Conservation (phyloP, 106 monocot species). For the Dendrobium nobile region DNA sequence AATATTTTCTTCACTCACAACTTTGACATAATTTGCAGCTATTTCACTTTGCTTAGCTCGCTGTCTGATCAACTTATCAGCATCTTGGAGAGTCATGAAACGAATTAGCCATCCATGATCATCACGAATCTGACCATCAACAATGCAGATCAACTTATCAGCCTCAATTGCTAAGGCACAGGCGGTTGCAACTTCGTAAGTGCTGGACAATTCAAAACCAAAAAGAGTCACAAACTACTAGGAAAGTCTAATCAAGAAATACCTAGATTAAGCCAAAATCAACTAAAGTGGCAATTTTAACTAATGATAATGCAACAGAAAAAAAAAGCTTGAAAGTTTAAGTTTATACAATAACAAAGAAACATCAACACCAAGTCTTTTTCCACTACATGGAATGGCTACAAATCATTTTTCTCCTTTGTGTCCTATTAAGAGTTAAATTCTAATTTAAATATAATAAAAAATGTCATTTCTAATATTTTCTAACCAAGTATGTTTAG, state of each 20-base stretch:
- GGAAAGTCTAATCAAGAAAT: not conserved
- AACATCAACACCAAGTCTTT: no score
- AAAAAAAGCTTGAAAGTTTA: not conserved
- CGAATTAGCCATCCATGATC: slow-evolving; percentile 48
- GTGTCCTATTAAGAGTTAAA: no score
- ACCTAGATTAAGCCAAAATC: not conserved
- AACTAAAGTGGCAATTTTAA: not conserved
- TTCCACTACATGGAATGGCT: no score
- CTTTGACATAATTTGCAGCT: slow-evolving; percentile 83
- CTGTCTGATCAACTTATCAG: slow-evolving; percentile 74
- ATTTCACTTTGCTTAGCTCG: slow-evolving; percentile 70
- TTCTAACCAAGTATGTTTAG: no score
- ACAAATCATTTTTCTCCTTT: no score
- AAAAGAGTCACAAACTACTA: not conserved
- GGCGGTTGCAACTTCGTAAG: slow-evolving; percentile 94
- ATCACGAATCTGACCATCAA: slow-evolving; percentile 81
- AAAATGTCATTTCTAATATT: no score
- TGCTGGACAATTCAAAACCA: slow-evolving; percentile 39
- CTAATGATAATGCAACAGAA: not conserved
- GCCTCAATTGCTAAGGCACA: slow-evolving; percentile 83
- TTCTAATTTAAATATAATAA: no score
- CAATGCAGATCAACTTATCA: slow-evolving; percentile 86
- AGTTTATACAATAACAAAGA: not conserved
- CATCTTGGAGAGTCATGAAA: slow-evolving; percentile 84
- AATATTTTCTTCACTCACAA: slow-evolving; percentile 51